phyloP scores from a whole-genome alignment of 73 alveolate species.

The Blepharisma stoltei region DNA sequence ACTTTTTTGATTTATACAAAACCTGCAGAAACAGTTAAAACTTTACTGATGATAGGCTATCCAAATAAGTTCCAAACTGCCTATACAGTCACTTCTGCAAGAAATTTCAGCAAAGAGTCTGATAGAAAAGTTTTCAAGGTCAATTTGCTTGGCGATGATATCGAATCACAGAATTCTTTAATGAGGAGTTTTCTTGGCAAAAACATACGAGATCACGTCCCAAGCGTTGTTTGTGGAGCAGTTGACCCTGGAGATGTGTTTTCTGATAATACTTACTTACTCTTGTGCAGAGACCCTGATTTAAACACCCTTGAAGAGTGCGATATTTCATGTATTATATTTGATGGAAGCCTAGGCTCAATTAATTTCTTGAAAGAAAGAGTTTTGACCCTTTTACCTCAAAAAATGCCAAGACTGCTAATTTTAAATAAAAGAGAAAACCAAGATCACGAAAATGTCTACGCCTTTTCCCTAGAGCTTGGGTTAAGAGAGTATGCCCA shows the following conservation, averaged over 20 bases:
- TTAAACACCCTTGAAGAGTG: background rate
- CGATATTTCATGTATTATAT: background rate
- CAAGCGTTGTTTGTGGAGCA: background rate
- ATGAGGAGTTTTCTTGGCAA: background rate
- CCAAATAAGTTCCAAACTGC: background rate
- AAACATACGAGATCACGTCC: background rate
- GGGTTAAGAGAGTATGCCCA: constrained; percentile 14
- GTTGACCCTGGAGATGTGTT: background rate
- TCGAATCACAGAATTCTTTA: background rate
- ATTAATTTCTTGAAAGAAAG: background rate
- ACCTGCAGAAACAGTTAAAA: background rate
- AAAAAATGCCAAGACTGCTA: background rate
- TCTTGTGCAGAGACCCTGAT: background rate
- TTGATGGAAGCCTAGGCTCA: background rate
- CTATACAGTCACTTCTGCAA: background rate
- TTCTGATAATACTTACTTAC: background rate
- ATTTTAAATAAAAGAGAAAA: constrained; percentile 14
- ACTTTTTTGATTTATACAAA: constrained; percentile 1
- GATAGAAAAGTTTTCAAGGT: no score
- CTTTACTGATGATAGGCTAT: background rate
- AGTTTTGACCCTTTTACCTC: background rate
- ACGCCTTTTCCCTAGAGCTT: background rate
- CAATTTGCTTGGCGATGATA: background rate
- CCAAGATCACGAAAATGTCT: constrained; percentile 14
- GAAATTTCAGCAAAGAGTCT: no score